Percentiles rank a stretch among this genome's conserved stretches.
Evolutionary conservation across 163 green algal genomes (phyloP).

Genomic region (Dunaliella salina): DNA sequence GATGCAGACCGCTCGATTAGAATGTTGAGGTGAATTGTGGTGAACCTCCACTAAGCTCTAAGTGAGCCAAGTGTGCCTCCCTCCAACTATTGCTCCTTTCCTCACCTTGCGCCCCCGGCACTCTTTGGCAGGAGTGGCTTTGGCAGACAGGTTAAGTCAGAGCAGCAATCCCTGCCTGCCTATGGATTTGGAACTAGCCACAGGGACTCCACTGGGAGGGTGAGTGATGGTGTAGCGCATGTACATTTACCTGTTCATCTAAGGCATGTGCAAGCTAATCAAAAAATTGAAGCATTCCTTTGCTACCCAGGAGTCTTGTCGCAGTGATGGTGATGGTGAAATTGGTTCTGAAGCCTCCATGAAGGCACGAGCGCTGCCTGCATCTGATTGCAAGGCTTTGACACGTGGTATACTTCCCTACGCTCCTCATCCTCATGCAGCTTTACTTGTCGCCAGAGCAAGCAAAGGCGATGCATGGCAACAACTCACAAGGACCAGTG

Average conservation of each 20-base stretch:
- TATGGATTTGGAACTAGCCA: conserved; percentile 50
- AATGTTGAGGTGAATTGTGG: neutral
- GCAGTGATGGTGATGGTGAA: too few species aligned
- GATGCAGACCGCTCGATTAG: neutral
- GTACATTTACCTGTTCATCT: neutral
- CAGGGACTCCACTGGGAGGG: conserved; percentile 38
- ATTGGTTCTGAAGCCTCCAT: too few species aligned
- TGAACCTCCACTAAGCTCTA: too few species aligned
- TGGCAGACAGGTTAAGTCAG: conserved; percentile 40
- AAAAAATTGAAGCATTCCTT: too few species aligned
- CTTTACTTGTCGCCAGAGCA: conserved; percentile 61
- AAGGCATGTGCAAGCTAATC: neutral
- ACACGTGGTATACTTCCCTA: neutral
- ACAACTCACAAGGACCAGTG: conserved; percentile 59
- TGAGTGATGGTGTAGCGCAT: conserved; percentile 10
- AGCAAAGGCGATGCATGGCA: conserved; percentile 48
- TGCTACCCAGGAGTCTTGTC: too few species aligned
- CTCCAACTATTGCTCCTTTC: too few species aligned
- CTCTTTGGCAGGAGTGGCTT: conserved; percentile 28
- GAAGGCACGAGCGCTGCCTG: too few species aligned
- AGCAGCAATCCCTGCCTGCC: conserved; percentile 24
- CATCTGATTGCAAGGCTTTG: neutral
- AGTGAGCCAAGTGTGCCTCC: too few species aligned
- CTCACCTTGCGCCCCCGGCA: too few species aligned
- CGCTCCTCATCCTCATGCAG: conserved; percentile 26